A percentile compares a stretch with the other conserved stretches of the same genome.
Conservation (phyloP, 129 eudicot species). For the Helichrysum umbraculigerum region DNA sequence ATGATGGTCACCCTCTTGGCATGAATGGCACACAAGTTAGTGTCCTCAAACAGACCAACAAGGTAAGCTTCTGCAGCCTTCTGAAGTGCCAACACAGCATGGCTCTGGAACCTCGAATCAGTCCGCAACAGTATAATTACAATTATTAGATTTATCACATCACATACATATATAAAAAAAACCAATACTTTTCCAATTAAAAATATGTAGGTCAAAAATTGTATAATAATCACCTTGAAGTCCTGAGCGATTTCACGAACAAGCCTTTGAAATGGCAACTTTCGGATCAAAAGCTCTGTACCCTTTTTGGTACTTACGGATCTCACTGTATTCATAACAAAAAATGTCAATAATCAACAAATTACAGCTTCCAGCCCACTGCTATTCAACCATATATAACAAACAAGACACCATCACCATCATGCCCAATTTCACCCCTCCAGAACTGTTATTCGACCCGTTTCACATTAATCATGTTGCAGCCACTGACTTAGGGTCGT, state of each 20-base stretch:
- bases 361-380: too few relatives aligned
- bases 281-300: slow-evolving; percentile 16
- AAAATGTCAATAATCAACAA: not conserved
- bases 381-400: too few relatives aligned
- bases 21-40: slow-evolving; percentile 70
- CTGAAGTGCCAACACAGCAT: slow-evolving; percentile 70
- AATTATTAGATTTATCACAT: slow-evolving; percentile 16
- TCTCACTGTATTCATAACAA: slow-evolving; percentile 3
- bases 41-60: slow-evolving; percentile 71
- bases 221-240: not conserved
- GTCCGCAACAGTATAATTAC: slow-evolving; percentile 32
- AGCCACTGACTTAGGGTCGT: too few relatives aligned
- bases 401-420: too few relatives aligned
- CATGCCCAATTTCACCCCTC: too few relatives aligned
- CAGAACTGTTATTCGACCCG: too few relatives aligned
- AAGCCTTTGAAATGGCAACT: slow-evolving; percentile 6
- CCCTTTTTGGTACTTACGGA: slow-evolving; percentile 20
- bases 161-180: not conserved
- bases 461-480: too few relatives aligned
- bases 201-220: too few relatives aligned
- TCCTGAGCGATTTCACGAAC: slow-evolving; percentile 23
- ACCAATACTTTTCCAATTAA: too few relatives aligned
- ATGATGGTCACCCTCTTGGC: slow-evolving; percentile 80
- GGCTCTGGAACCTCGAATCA: slow-evolving; percentile 80
- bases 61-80: slow-evolving; percentile 81